phyloP scores from a whole-genome alignment of 148 eudicot genomes.

The Suaeda aralocaspica region DNA sequence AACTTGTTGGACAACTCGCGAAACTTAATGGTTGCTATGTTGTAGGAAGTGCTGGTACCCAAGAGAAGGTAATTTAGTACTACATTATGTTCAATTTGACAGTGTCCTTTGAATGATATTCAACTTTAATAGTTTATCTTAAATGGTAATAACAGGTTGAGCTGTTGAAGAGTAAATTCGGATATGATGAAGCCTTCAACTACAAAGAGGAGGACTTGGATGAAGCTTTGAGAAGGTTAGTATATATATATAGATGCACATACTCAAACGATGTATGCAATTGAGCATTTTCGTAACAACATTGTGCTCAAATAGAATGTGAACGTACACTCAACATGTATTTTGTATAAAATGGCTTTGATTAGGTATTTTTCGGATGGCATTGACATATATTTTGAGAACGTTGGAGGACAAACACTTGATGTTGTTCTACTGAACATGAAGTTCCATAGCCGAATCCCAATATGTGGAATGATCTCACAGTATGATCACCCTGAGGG shows the following conservation, averaged over 20 bases:
- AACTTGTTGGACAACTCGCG: constrained; percentile 61
- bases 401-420: constrained; percentile 53
- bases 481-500: constrained; percentile 49
- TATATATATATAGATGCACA: background rate
- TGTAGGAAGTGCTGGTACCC: constrained; percentile 58
- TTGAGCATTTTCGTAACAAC: too few relatives aligned
- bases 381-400: constrained; percentile 50
- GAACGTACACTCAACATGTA: constrained; percentile 5
- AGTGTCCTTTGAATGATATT: too few relatives aligned
- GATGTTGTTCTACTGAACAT: constrained; percentile 48
- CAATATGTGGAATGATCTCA: constrained; percentile 52
- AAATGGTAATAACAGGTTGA: constrained; percentile 24
- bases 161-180: constrained; percentile 30
- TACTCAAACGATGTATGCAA: too few relatives aligned
- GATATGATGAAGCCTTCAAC: constrained; percentile 40
- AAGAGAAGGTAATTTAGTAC: constrained; percentile 50
- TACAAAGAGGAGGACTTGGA: constrained; percentile 35
- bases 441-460: constrained; percentile 46
- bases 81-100: too few relatives aligned
- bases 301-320: too few relatives aligned
- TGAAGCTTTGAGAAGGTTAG: constrained; percentile 35
- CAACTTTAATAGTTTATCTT: too few relatives aligned
- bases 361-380: constrained; percentile 39
- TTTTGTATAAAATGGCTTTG: constrained; percentile 21
- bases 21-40: constrained; percentile 52